Evolutionary conservation across 1,284 basidiomycete genomes (phyloP).

Genomic region (Hypsizygus ulmarius): DNA sequence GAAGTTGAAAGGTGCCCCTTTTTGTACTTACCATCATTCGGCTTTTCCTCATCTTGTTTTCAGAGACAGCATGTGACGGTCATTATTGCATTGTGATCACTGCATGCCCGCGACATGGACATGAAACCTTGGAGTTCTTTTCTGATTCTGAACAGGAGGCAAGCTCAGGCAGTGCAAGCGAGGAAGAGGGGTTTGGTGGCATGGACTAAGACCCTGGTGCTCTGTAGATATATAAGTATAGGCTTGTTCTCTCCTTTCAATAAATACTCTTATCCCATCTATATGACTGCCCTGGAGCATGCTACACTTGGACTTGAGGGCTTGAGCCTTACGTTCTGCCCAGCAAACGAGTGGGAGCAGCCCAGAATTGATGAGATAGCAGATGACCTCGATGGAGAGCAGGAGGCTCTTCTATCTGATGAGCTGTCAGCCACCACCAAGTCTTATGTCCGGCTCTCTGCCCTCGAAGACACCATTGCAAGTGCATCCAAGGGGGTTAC

Average conservation of each 20-base stretch:
- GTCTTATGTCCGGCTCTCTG: not conserved
- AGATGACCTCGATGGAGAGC: conserved; percentile 9
- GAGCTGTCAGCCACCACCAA: not conserved
- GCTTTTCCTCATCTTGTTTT: too few species aligned
- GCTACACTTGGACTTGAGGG: not conserved
- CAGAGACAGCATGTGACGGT: not conserved
- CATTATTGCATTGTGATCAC: not conserved
- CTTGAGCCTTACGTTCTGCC: not conserved
- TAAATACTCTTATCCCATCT: not conserved
- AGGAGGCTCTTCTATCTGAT: conserved; percentile 5
- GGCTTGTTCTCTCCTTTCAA: not conserved
- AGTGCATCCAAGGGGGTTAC: conserved; percentile 15
- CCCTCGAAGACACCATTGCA: conserved; percentile 2
- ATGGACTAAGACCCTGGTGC: not conserved
- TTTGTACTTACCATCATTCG: too few species aligned
- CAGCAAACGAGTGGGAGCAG: conserved; percentile 2
- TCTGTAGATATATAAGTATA: not conserved
- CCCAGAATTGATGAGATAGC: conserved; percentile 1
- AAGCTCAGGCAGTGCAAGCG: not conserved
- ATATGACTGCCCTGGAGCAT: not conserved
- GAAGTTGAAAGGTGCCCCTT: too few species aligned
- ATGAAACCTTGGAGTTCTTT: not conserved
- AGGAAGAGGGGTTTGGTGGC: not conserved
- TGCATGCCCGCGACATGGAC: not conserved
- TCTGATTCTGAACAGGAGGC: not conserved